phyloP scores from a whole-genome alignment of 805 yeast species.

The Brettanomyces sp. region DNA sequence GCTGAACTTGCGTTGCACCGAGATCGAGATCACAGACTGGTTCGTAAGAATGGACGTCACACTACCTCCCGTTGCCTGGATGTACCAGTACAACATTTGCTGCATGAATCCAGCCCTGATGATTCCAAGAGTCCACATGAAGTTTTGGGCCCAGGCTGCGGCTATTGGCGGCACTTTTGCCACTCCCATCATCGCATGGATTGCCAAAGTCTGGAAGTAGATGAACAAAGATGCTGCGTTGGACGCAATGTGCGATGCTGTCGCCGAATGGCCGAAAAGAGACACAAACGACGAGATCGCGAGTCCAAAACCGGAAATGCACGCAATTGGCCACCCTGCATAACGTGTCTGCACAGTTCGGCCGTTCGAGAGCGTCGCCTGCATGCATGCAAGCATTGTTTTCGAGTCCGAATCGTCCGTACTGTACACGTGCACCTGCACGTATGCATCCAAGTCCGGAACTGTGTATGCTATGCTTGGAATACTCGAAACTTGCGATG shows the following conservation, averaged over 20 bases:
- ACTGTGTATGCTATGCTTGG: conserved; percentile 83
- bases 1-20: conserved; percentile 55
- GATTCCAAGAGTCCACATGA: conserved; percentile 93
- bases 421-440: conserved; percentile 58
- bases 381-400: conserved; percentile 78
- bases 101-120: conserved; percentile 73
- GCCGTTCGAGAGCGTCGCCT: conserved; percentile 77
- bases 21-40: conserved; percentile 58
- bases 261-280: conserved; percentile 77
- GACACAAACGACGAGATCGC: conserved; percentile 82
- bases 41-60: conserved; percentile 69
- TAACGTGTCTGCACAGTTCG: conserved; percentile 89
- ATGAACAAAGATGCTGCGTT: conserved; percentile 87
- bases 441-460: conserved; percentile 93
- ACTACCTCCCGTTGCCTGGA: conserved; percentile 88
- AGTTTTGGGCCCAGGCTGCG: conserved; percentile 95
- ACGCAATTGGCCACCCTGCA: conserved; percentile 95
- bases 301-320: conserved; percentile 80
- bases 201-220: conserved; percentile 88
- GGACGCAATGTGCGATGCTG: conserved; percentile 96
- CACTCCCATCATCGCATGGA: conserved; percentile 93
- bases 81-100: conserved; percentile 81
- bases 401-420: conserved; percentile 22
- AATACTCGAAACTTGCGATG: conserved; percentile 36
- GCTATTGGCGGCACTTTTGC: conserved; percentile 91